phyloP scores from a whole-genome alignment of 2,329 filamentous ascomycete genomes.

The Exophiala phaeomuriformis region DNA sequence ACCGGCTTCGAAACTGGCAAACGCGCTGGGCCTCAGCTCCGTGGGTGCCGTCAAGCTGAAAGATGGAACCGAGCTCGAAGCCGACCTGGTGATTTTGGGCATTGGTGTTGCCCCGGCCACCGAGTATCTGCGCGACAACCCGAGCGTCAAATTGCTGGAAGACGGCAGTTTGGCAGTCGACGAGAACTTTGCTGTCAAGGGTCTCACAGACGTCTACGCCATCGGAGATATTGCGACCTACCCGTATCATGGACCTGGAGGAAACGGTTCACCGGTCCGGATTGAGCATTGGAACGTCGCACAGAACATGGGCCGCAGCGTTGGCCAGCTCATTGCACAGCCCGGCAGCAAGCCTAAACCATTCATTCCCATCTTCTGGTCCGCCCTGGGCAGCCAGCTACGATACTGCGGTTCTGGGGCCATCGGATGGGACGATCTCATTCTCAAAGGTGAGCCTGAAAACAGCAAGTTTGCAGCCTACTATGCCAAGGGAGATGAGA shows the following conservation, averaged over 20 bases:
- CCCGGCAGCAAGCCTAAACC: constrained; percentile 53
- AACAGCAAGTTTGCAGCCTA: constrained; percentile 81
- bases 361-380: constrained; percentile 97
- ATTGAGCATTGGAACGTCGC: constrained; percentile 99
- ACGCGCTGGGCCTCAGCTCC: constrained; percentile 37
- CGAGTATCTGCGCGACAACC: constrained; percentile 68
- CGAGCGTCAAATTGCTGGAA: constrained; percentile 60
- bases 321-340: constrained; percentile 68
- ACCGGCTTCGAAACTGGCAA: constrained; percentile 58
- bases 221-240: constrained; percentile 93
- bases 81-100: constrained; percentile 85
- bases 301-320: constrained; percentile 79
- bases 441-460: constrained; percentile 68
- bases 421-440: constrained; percentile 76
- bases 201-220: constrained; percentile 77
- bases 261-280: constrained; percentile 63
- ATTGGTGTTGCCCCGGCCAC: constrained; percentile 85
- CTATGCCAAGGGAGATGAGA: constrained; percentile 76
- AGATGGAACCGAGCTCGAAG: constrained; percentile 74
- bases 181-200: constrained; percentile 67
- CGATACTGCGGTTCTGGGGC: constrained; percentile 86
- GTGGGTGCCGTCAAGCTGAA: constrained; percentile 78
- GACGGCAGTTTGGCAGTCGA: constrained; percentile 84
- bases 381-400: constrained; percentile 77
- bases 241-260: constrained; percentile 85